Evolutionary conservation across 441 rosid genomes (phyloP), one percentile per base, ranked within the genome.

Genomic region (Adansonia madagascariensis): DNA sequence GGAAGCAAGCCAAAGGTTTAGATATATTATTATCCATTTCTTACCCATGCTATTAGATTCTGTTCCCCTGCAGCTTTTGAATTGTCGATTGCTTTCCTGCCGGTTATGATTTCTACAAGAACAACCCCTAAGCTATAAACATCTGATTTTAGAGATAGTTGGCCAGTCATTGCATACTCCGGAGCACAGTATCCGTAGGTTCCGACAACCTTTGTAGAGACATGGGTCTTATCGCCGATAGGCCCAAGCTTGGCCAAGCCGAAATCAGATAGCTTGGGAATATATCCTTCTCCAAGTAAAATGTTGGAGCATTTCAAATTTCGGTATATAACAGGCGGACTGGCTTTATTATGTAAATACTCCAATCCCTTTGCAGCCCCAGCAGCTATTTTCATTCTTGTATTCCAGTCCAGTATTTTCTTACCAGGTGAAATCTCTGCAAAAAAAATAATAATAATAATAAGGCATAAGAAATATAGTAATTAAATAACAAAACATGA

Each of bases 81-180:
- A 68, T 35, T 78, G 79, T 88, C 93, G 50, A 86, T 87, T 0
- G 91, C 93, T 84, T 83, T 90, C 84, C 90, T 85, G 43, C 93
- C 93, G 0, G 93, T 84, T 68, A 90, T 87, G 66, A 88, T 88
- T 84, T 90, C 93, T 72, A 90, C 80, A 60, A 90, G 91, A 79
- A 90, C 93, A 44, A 90, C 90, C 6, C 93, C 91, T 9, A 82
- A 87, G 82, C 93, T 87, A 76, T 86, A 90, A 22, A 90, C 87
- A 35, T 90, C 91, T 39, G 93, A 90, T 77, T 90, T 90, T 70
- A 88, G 79, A 44, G 93, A 88, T 78, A 90, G 71, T 35, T 90
- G 93, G 14, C 93, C 93, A 8, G 93, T 90, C 93, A 88, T 89
- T 56, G 93, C 91, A 60, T 89, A 89, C 70, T 89, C 93, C 0